A percentile compares a stretch with the other conserved stretches of the same genome.
phyloP scores from a whole-genome alignment of 371 early-diverging fungal species.

The Fennellomyces sp. region DNA sequence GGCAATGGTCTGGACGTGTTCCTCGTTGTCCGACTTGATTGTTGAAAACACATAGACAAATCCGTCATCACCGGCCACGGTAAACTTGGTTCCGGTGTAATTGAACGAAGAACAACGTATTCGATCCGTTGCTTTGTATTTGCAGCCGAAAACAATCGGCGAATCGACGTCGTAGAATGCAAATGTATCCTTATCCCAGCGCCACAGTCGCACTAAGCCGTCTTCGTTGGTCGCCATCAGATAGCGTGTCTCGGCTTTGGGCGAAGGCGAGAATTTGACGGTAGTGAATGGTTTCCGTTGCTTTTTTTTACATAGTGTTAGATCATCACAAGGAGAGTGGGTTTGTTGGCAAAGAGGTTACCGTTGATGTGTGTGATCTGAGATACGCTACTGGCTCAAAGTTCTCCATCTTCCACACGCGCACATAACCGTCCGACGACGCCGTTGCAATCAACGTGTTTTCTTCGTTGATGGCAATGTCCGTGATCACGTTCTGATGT shows the following conservation, averaged over 20 bases:
- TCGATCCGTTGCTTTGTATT: conserved; percentile 61
- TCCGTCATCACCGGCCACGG: conserved; percentile 83
- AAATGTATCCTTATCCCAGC: conserved; percentile 66
- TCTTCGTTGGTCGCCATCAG: conserved; percentile 80
- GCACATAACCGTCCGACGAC: conserved; percentile 78
- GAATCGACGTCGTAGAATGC: conserved; percentile 52
- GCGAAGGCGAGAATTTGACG: conserved; percentile 86
- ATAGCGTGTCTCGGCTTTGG: conserved; percentile 69
- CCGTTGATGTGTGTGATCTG: conserved; percentile 29
- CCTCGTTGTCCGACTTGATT: conserved; percentile 17
- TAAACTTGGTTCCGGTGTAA: conserved; percentile 79
- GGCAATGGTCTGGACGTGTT: background rate
- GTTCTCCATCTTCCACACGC: conserved; percentile 81
- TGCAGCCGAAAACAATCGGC: conserved; percentile 69
- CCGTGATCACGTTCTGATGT: conserved; percentile 79
- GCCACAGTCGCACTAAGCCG: conserved; percentile 76
- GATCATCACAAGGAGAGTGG: no score
- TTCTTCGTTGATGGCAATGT: conserved; percentile 79
- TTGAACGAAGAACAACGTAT: conserved; percentile 77
- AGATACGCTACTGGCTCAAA: conserved; percentile 74
- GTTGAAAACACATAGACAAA: conserved; percentile 75
- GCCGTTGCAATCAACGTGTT: conserved; percentile 88
- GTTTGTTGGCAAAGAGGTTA: background rate
- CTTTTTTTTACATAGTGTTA: conserved; percentile 21
- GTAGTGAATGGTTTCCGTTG: conserved; percentile 70